Base-by-base conservation (phyloP, 257 asterid genomes). In the Prunella vulgaris region DNA sequence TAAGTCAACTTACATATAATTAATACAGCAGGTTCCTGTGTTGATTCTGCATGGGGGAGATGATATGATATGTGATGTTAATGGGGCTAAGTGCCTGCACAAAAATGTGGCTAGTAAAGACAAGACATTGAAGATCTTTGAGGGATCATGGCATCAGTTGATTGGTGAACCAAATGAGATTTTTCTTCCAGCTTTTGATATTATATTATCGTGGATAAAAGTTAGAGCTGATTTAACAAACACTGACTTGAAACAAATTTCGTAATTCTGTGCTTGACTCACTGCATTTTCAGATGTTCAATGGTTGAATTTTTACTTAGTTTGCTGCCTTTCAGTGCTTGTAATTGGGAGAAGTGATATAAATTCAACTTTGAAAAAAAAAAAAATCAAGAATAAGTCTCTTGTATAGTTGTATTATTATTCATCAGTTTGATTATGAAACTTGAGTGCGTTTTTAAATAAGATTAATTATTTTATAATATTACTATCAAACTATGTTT, bases 101-200 rank as follows among this genome's bases (percentile, higher is more conserved):
- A 69, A 79, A 64, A 33, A 71, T 5, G 88, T 83, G 0, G 80
- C 60, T 5, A 83, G 96, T 57, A 81, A 86, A 73, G 97, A 90
- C 64, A 90, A 90, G 84, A 84, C 74, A 1, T 20, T 90, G 84
- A 82, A 82, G 90, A 69, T 92, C 12, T 87, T 79, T 14, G 77
- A 82, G 0, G 98, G 86, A 17, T 81, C 82, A 90, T 82, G 91
- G 90, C 98, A 90, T 57, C 95, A 82, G 57, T 49, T 82, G 82
- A 90, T 85, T 32, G 96, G 96, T 8, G 97, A 90, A 68, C 73
- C 81, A 1, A 84, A 86, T 71, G 81, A 86, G 48, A 46, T 83
- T 9, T 88, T 59, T 0, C 82, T 86, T 1, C 37, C 64, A 32
- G 77, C 75, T 9, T 86, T 83, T 42, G 27, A 74, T 32, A 77